Conservation (phyloP, 768 basidiomycete genomes). For the Naganishia vishniacii region DNA sequence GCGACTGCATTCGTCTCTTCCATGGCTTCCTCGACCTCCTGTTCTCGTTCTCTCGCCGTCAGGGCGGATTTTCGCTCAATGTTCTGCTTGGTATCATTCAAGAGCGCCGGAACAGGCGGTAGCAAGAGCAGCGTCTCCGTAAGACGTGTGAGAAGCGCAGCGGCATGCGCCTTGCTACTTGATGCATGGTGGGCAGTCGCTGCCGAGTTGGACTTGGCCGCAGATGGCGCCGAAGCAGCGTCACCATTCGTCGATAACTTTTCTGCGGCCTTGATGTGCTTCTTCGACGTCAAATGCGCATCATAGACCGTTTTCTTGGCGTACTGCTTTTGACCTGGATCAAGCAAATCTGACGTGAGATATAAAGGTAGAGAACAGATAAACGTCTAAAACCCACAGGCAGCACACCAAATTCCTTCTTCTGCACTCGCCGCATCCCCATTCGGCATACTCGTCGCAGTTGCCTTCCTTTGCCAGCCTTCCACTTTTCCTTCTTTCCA, state of each 20-base stretch:
- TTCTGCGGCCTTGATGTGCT: constrained; percentile 83
- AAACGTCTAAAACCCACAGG: constrained; percentile 60
- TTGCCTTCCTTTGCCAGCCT: constrained; percentile 63
- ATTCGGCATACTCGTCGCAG: constrained; percentile 50
- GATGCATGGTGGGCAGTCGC: constrained; percentile 47
- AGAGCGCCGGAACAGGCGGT: constrained; percentile 57
- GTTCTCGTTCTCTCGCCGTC: constrained; percentile 82
- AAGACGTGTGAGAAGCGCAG: constrained; percentile 69
- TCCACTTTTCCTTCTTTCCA: constrained; percentile 74
- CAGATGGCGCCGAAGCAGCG: neutral
- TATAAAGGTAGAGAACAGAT: no score
- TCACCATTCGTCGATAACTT: constrained; percentile 55
- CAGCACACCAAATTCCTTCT: constrained; percentile 87
- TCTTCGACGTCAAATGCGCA: constrained; percentile 90
- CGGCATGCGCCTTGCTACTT: constrained; percentile 36
- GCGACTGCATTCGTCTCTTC: constrained; percentile 45
- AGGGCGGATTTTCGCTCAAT: constrained; percentile 94
- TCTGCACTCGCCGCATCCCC: constrained; percentile 47
- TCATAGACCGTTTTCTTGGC: constrained; percentile 97
- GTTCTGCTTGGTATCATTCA: constrained; percentile 89
- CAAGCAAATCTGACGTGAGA: no score
- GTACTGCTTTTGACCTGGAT: constrained; percentile 82
- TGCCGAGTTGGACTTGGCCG: constrained; percentile 50
- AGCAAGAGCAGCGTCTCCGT: constrained; percentile 61
- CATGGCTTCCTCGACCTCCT: constrained; percentile 72